These are phyloP conservation scores for Fusarium vanettenii DNA, from an alignment of 2,329 filamentous ascomycete genomes.

Conservation along the genomic window DNA sequence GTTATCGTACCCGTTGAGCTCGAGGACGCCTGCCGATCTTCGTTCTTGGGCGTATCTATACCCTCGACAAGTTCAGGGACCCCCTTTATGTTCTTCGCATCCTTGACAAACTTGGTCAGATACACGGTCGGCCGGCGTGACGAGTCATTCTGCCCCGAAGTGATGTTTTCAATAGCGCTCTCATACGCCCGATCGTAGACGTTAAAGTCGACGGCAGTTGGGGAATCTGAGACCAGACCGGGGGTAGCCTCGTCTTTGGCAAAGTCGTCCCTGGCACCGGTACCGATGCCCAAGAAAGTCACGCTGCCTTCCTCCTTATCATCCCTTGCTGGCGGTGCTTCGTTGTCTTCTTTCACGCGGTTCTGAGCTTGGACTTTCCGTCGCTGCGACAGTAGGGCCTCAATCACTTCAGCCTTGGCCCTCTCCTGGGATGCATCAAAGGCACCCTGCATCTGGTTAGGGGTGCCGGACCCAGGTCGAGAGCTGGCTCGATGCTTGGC, in stretches of 20 bases:
- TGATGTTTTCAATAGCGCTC: slow-evolving; percentile 79
- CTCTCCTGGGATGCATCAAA: slow-evolving; percentile 46
- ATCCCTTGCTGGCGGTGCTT: slow-evolving; percentile 63
- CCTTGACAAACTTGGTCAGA: slow-evolving; percentile 60
- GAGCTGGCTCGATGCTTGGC: slow-evolving; percentile 38
- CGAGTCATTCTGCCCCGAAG: slow-evolving; percentile 49
- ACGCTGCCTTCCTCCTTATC: slow-evolving; percentile 68
- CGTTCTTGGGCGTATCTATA: neutral
- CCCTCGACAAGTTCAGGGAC: slow-evolving; percentile 49
- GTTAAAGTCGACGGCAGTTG: slow-evolving; percentile 84
- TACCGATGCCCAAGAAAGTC: slow-evolving; percentile 81
- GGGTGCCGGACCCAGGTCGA: slow-evolving; percentile 16
- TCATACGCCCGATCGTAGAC: slow-evolving; percentile 92
- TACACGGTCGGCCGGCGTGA: slow-evolving; percentile 58
- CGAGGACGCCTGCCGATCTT: slow-evolving; percentile 15
- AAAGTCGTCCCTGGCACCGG: slow-evolving; percentile 65
- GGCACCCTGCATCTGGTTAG: slow-evolving; percentile 8
- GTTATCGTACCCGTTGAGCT: slow-evolving; percentile 33
- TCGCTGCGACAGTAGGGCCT: slow-evolving; percentile 60
- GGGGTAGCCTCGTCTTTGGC: slow-evolving; percentile 52
- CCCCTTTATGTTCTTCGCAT: slow-evolving; percentile 55
- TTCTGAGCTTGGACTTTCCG: slow-evolving; percentile 52
- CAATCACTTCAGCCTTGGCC: slow-evolving; percentile 60
- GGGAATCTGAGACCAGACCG: slow-evolving; percentile 81
- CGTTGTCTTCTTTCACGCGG: slow-evolving; percentile 56